A percentile compares a stretch with the other conserved stretches of the same genome.
Conservation (phyloP, 441 rosid genomes). For the Gossypium schwendimanii region DNA sequence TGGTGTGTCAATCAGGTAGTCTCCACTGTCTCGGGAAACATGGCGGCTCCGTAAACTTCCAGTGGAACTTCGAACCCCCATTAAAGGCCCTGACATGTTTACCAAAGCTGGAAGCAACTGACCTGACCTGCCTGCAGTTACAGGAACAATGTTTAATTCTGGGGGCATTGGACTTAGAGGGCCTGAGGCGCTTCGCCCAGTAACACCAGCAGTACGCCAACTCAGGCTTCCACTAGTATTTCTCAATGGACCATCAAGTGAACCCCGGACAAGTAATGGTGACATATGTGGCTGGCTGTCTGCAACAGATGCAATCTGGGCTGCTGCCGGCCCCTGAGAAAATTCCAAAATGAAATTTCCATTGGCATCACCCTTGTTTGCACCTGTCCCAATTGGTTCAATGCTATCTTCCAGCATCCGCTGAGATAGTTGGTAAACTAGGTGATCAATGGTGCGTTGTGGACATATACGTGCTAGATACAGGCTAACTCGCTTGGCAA, state of each 20-base stretch:
- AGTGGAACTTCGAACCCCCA: constrained; percentile 95
- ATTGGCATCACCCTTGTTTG: constrained; percentile 55
- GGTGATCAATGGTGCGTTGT: constrained; percentile 94
- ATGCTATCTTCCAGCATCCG: constrained; percentile 91
- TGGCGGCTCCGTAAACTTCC: constrained; percentile 96
- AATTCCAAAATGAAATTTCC: constrained; percentile 84
- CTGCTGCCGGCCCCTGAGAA: constrained; percentile 85
- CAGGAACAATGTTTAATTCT: constrained; percentile 80
- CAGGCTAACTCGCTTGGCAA: constrained; percentile 92
- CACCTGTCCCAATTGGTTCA: constrained; percentile 61
- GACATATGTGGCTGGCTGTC: constrained; percentile 95
- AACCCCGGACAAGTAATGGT: constrained; percentile 91
- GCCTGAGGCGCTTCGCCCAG: constrained; percentile 90
- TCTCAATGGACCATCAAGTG: constrained; percentile 95
- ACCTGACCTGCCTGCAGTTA: constrained; percentile 90
- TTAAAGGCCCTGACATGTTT: constrained; percentile 93
- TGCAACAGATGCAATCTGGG: constrained; percentile 41
- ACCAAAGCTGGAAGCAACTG: constrained; percentile 87
- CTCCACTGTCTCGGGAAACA: constrained; percentile 97
- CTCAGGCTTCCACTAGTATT: constrained; percentile 94
- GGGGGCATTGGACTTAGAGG: constrained; percentile 98
- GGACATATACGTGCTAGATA: constrained; percentile 96
- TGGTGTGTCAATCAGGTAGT: constrained; percentile 90
- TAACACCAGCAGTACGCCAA: constrained; percentile 94
- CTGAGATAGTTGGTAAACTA: constrained; percentile 92